A percentile compares a stretch with the other conserved stretches of the same genome.
phyloP scores from a whole-genome alignment of 768 basidiomycete species.

The Russula sp. region DNA sequence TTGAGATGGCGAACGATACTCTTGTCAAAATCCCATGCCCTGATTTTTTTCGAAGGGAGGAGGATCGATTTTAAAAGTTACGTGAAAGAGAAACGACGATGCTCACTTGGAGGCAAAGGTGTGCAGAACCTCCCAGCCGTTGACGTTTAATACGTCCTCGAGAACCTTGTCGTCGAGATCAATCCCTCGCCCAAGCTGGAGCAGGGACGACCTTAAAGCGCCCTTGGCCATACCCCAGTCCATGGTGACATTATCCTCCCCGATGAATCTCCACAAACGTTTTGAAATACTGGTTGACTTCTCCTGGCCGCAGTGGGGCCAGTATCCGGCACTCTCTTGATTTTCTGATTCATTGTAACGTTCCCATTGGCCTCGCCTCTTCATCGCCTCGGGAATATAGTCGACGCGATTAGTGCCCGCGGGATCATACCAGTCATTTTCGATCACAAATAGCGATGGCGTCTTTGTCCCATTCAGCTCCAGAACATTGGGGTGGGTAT shows the following conservation, averaged over 20 bases:
- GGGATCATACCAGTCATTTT: constrained; percentile 37
- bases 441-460: constrained; percentile 31
- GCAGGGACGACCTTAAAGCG: background rate
- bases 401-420: constrained; percentile 33
- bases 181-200: background rate
- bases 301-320: background rate
- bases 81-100: background rate
- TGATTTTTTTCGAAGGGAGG: background rate
- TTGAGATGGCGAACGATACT: constrained; percentile 33
- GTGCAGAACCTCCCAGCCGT: constrained; percentile 36
- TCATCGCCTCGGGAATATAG: constrained; percentile 28
- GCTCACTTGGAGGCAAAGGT: constrained; percentile 37
- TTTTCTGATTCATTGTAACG: constrained; percentile 10
- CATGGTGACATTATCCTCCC: background rate
- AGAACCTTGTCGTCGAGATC: constrained; percentile 25
- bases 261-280: background rate
- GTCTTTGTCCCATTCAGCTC: constrained; percentile 17
- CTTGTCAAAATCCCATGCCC: constrained; percentile 36
- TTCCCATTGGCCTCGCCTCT: constrained; percentile 29
- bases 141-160: constrained; percentile 29
- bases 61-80: background rate
- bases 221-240: constrained; percentile 7
- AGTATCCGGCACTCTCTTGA: constrained; percentile 16
- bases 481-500: constrained; percentile 26
- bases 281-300: background rate